These are phyloP conservation scores for Zizania palustris DNA, from an alignment of 202 grass and related monocot genomes.

Conservation along the genomic window DNA sequence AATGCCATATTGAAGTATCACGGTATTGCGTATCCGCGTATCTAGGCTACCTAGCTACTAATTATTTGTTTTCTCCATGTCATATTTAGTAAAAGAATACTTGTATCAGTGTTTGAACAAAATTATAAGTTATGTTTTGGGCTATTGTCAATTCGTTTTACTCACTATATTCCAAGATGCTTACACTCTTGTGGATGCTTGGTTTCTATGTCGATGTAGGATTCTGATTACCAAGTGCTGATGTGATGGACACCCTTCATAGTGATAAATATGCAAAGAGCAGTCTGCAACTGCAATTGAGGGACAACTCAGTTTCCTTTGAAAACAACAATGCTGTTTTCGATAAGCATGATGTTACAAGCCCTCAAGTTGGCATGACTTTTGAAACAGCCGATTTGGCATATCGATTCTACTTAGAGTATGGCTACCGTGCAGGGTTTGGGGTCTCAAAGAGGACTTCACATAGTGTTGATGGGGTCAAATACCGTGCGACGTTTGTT, in stretches of 20 bases:
- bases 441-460: slow-evolving; percentile 79
- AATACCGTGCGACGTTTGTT: slow-evolving; percentile 80
- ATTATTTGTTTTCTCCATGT: neutral
- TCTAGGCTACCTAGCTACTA: neutral
- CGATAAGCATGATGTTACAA: slow-evolving; percentile 46
- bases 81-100: slow-evolving; percentile 24
- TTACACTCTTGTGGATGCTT: neutral
- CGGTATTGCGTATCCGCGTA: too few relatives aligned
- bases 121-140: slow-evolving; percentile 29
- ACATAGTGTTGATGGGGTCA: slow-evolving; percentile 76
- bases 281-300: slow-evolving; percentile 35
- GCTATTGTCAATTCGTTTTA: slow-evolving; percentile 5
- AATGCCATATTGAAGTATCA: too few relatives aligned
- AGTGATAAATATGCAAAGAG: slow-evolving; percentile 48
- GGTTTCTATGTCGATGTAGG: slow-evolving; percentile 32
- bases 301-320: slow-evolving; percentile 40
- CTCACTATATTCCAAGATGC: neutral
- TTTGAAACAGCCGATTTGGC: slow-evolving; percentile 80
- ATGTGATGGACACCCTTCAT: slow-evolving; percentile 48
- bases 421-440: slow-evolving; percentile 74
- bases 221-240: slow-evolving; percentile 16
- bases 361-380: slow-evolving; percentile 68
- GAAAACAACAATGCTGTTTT: slow-evolving; percentile 41
- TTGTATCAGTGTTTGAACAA: neutral
- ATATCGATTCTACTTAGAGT: slow-evolving; percentile 81